Evolutionary conservation across 257 asterid genomes (phyloP).

Genomic region (Plectranthus barbatus): DNA sequence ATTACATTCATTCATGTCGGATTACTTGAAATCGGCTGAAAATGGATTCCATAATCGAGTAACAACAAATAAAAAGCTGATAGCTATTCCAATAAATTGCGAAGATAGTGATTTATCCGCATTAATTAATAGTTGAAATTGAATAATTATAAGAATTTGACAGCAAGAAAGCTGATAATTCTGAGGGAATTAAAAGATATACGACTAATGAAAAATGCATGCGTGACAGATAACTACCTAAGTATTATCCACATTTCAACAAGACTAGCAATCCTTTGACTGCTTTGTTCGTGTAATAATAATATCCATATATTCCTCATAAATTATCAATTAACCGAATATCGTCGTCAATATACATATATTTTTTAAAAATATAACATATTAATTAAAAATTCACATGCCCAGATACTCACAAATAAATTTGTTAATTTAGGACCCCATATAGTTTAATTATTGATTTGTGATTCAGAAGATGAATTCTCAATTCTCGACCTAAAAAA

Average conservation of each 20-base stretch:
- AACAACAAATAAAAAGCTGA: not conserved
- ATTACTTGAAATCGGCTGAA: not conserved
- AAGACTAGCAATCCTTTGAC: not conserved
- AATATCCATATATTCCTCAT: not conserved
- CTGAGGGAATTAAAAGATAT: not conserved
- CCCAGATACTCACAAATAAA: no score
- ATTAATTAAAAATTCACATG: no score
- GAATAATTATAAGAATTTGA: not conserved
- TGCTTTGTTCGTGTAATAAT: not conserved
- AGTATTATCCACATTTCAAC: slow-evolving; percentile 1
- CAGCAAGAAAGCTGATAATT: not conserved
- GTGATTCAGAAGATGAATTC: no score
- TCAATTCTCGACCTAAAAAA: no score
- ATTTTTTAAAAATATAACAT: no score
- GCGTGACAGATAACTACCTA: slow-evolving; percentile 3
- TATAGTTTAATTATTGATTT: no score
- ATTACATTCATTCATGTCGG: not conserved
- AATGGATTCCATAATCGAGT: not conserved
- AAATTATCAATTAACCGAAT: no score
- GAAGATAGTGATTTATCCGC: not conserved
- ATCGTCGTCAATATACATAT: no score
- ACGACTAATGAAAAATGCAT: not conserved
- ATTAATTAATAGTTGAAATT: not conserved
- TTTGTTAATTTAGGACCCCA: no score
- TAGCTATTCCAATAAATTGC: not conserved